These are phyloP conservation scores for Drosera capensis DNA, from an alignment of 148 eudicot genomes.

Conservation along the genomic window DNA sequence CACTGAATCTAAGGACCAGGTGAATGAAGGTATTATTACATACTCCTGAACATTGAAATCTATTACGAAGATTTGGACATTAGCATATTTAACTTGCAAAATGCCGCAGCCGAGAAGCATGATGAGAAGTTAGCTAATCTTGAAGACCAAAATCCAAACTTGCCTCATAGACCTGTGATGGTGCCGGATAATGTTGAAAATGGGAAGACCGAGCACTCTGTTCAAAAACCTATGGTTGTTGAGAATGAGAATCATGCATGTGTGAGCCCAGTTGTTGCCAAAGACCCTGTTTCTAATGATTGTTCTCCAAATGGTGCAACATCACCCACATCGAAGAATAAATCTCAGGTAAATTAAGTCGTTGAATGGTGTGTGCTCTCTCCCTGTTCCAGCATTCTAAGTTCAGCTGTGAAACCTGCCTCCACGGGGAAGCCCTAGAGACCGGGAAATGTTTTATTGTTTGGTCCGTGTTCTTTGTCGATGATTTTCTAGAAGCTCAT, in stretches of 20 bases:
- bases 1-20: background rate
- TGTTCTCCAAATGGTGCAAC: conserved; percentile 21
- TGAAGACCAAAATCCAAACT: conserved; percentile 37
- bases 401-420: background rate
- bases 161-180: conserved; percentile 29
- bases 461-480: too few species aligned
- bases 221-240: conserved; percentile 18
- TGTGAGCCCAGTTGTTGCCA: conserved; percentile 22
- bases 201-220: conserved; percentile 12
- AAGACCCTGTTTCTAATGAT: conserved; percentile 18
- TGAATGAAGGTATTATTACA: background rate
- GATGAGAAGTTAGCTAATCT: conserved; percentile 20
- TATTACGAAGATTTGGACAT: background rate
- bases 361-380: background rate
- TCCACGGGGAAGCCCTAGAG: too few species aligned
- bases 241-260: conserved; percentile 25
- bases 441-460: too few species aligned
- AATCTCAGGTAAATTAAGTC: conserved; percentile 30
- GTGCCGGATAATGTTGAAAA: conserved; percentile 19
- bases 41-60: background rate
- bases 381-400: background rate
- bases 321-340: conserved; percentile 28
- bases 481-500: too few species aligned
- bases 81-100: background rate
- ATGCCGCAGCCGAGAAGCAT: conserved; percentile 7